Conservation (phyloP, 2,329 filamentous ascomycete species). For the Capronia coronata region DNA sequence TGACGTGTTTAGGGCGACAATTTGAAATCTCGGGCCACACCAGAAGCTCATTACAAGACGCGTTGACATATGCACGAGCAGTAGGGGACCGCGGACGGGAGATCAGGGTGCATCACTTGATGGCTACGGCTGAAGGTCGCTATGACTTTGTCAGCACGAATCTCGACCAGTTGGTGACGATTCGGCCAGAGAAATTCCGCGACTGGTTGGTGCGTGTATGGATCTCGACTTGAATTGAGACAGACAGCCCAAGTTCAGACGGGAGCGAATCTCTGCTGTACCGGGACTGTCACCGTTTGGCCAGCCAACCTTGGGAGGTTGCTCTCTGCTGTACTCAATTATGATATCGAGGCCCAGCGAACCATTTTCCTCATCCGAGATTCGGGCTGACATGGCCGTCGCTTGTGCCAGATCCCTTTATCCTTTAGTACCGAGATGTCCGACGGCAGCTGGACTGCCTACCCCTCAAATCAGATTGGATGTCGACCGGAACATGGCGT, state of each 20-base stretch:
- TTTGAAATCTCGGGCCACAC: conserved; percentile 30
- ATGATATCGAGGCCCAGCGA: too few species aligned
- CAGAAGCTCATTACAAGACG: conserved; percentile 27
- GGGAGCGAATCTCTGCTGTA: not conserved
- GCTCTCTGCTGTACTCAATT: too few species aligned
- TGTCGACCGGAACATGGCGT: too few species aligned
- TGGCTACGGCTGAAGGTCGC: conserved; percentile 61
- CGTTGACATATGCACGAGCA: conserved; percentile 28
- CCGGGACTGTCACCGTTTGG: too few species aligned
- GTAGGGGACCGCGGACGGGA: conserved; percentile 36
- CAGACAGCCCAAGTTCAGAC: not conserved
- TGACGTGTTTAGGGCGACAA: conserved; percentile 20
- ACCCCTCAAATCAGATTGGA: too few species aligned
- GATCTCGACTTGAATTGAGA: conserved; percentile 26
- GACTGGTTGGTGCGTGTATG: conserved; percentile 51
- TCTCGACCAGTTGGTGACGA: conserved; percentile 49
- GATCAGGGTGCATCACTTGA: conserved; percentile 51
- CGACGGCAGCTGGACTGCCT: too few species aligned
- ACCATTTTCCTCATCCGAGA: too few species aligned
- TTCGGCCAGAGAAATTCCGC: conserved; percentile 48
- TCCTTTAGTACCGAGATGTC: too few species aligned
- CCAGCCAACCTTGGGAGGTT: too few species aligned
- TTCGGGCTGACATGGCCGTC: too few species aligned
- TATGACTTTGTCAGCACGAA: conserved; percentile 59
- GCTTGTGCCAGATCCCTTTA: too few species aligned